phyloP scores from a whole-genome alignment of 139 green algal genomes.

The Zygnema cylindricum region DNA sequence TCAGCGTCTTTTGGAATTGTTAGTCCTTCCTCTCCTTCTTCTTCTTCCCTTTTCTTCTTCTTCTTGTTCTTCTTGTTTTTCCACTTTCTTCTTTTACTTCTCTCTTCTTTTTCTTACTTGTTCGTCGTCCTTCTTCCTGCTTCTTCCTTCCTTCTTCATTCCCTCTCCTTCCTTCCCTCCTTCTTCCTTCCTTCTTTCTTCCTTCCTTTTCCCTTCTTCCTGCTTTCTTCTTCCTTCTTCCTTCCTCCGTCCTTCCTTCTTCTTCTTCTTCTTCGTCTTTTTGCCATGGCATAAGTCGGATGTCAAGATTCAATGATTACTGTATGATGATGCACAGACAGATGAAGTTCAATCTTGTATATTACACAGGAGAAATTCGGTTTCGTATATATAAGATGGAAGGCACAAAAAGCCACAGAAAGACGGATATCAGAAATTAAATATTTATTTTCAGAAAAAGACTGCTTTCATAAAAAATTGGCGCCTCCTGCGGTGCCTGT shows the following conservation, averaged over 20 bases:
- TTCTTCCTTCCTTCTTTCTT: background rate
- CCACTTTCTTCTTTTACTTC: background rate
- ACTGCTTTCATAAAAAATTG: too few relatives aligned
- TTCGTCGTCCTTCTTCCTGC: background rate
- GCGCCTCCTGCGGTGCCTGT: too few relatives aligned
- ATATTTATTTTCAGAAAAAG: too few relatives aligned
- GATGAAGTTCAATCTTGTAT: too few relatives aligned
- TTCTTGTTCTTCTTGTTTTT: background rate
- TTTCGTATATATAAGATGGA: too few relatives aligned
- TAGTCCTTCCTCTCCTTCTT: background rate
- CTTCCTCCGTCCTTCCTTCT: background rate
- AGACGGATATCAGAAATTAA: too few relatives aligned
- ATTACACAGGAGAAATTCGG: too few relatives aligned
- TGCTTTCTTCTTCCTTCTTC: background rate
- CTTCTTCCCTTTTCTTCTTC: background rate
- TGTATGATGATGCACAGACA: too few relatives aligned
- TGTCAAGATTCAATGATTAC: too few relatives aligned
- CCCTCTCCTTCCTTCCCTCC: background rate
- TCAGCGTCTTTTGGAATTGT: background rate
- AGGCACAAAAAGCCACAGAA: too few relatives aligned
- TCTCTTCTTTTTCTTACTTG: background rate
- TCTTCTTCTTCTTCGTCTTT: background rate
- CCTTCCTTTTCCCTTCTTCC: background rate
- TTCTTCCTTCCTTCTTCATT: background rate
- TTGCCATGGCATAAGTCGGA: background rate